phyloP scores from a whole-genome alignment of 2,329 filamentous ascomycete genomes.

The Alternaria sp. region DNA sequence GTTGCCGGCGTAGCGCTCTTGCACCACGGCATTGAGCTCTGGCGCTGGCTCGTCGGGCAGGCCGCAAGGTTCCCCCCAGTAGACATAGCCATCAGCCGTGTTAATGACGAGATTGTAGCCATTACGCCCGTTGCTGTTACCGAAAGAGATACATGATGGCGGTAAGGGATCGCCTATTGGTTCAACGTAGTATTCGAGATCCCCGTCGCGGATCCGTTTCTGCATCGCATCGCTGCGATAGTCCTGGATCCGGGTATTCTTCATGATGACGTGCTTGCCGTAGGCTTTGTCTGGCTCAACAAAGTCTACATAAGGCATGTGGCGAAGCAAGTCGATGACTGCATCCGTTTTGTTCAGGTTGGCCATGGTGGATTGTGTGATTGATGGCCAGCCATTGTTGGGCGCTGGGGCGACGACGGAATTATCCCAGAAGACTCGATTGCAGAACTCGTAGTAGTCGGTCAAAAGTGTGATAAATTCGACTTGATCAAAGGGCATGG shows the following conservation, averaged over 20 bases:
- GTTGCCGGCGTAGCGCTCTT: background rate
- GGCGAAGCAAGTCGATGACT: background rate
- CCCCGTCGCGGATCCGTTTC: background rate
- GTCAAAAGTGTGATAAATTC: background rate
- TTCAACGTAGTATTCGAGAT: background rate
- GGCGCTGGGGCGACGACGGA: background rate
- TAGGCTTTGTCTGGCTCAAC: background rate
- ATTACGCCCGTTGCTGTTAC: background rate
- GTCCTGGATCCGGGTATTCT: background rate
- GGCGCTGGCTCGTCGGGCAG: background rate
- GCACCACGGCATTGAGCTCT: background rate
- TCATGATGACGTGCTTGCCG: background rate
- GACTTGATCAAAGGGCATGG: background rate
- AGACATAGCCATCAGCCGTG: background rate
- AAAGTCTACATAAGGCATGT: background rate
- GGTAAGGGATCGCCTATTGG: background rate
- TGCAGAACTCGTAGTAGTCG: background rate
- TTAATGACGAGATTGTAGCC: background rate
- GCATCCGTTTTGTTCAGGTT: background rate
- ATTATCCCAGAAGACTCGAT: background rate
- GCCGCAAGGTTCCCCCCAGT: background rate
- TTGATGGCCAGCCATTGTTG: background rate
- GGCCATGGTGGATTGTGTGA: background rate
- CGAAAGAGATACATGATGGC: background rate
- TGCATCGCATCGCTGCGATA: background rate